A percentile compares a stretch with the other conserved stretches of the same genome.
These are phyloP conservation scores for Boletus rubropictus DNA, from an alignment of 768 basidiomycete species.

Conservation along the genomic window DNA sequence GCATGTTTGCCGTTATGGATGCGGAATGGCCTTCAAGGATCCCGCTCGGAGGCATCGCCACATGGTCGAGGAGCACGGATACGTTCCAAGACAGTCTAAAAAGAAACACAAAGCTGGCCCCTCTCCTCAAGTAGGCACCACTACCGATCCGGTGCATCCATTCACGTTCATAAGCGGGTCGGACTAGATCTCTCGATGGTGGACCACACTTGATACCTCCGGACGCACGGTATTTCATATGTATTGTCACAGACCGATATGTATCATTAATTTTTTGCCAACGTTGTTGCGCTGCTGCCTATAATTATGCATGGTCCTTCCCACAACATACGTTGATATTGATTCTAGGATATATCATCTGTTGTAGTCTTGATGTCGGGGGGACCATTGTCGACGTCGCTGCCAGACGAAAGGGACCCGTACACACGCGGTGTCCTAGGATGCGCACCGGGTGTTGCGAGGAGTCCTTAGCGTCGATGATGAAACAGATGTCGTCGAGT, in stretches of 20 bases:
- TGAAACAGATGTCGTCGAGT: slow-evolving; percentile 21
- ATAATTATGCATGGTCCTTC: slow-evolving; percentile 15
- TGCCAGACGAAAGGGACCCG: neutral
- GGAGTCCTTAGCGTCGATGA: slow-evolving; percentile 14
- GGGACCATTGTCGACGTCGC: no score
- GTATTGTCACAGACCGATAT: slow-evolving; percentile 18
- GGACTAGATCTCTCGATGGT: slow-evolving; percentile 15
- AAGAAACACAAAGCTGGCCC: slow-evolving; percentile 39
- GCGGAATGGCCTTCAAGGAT: slow-evolving; percentile 54
- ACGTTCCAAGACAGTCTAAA: slow-evolving; percentile 41
- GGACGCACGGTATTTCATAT: slow-evolving; percentile 17
- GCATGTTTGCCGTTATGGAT: slow-evolving; percentile 47
- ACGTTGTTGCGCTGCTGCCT: slow-evolving; percentile 4
- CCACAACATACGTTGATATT: slow-evolving; percentile 14
- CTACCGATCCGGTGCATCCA: slow-evolving; percentile 28
- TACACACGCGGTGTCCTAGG: neutral
- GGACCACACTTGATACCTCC: slow-evolving; percentile 1
- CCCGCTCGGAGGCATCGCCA: slow-evolving; percentile 61
- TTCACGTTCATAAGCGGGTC: slow-evolving; percentile 29
- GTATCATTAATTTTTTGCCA: slow-evolving; percentile 22
- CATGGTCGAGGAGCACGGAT: slow-evolving; percentile 47
- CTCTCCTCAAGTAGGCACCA: slow-evolving; percentile 22
- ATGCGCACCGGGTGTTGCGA: slow-evolving; percentile 10
- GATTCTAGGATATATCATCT: slow-evolving; percentile 7
- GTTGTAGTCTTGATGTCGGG: slow-evolving; percentile 22